Conservation (phyloP, 2,329 filamentous ascomycete genomes). For the Calonectria henricotiae region DNA sequence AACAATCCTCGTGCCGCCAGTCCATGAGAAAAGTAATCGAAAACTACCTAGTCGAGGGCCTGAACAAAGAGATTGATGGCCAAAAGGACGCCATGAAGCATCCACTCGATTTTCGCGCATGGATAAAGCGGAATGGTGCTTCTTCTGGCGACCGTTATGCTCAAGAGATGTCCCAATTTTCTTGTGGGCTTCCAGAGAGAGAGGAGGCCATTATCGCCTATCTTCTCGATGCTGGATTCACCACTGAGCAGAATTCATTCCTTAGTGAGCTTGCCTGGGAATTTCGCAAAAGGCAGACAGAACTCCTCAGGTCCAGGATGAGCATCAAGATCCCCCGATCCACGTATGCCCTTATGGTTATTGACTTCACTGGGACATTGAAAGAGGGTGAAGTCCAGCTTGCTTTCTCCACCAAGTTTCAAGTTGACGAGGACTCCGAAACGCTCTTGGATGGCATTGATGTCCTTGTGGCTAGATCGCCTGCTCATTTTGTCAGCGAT, state of each 20-base stretch:
- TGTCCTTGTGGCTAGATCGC: slow-evolving; percentile 78
- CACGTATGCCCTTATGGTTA: slow-evolving; percentile 77
- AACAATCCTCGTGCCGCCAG: slow-evolving; percentile 67
- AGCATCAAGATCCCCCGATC: slow-evolving; percentile 76
- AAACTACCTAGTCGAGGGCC: slow-evolving; percentile 65
- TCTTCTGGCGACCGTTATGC: slow-evolving; percentile 58
- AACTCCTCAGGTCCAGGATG: slow-evolving; percentile 69
- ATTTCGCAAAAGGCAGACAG: slow-evolving; percentile 69
- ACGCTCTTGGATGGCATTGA: slow-evolving; percentile 72
- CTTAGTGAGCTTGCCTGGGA: slow-evolving; percentile 66
- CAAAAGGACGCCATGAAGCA: slow-evolving; percentile 69
- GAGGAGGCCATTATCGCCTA: slow-evolving; percentile 69
- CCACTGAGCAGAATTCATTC: slow-evolving; percentile 64
- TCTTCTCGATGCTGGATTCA: slow-evolving; percentile 75
- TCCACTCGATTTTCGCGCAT: slow-evolving; percentile 68
- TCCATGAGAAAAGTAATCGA: slow-evolving; percentile 67
- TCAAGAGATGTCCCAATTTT: slow-evolving; percentile 61
- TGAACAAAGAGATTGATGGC: slow-evolving; percentile 69
- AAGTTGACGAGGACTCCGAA: slow-evolving; percentile 68
- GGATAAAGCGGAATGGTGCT: slow-evolving; percentile 64
- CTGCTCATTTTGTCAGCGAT: slow-evolving; percentile 80
- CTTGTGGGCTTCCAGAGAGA: slow-evolving; percentile 67
- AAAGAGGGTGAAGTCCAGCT: slow-evolving; percentile 79
- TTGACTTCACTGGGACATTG: slow-evolving; percentile 76
- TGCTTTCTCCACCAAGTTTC: slow-evolving; percentile 78